Evolutionary conservation across 768 basidiomycete genomes (phyloP).

Genomic region (Boletus subcaerulescens): DNA sequence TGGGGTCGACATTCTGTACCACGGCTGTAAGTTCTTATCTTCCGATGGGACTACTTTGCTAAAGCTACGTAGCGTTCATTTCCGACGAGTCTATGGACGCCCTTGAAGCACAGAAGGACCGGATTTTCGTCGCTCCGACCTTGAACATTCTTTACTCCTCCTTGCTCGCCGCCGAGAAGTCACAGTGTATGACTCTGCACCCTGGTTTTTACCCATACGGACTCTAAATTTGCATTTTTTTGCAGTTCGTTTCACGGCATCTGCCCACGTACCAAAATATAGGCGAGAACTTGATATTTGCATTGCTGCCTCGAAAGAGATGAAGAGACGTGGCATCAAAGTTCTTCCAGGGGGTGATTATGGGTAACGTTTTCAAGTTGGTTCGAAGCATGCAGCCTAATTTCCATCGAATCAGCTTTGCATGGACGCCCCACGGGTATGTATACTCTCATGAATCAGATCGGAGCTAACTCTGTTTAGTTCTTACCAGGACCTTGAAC

Average conservation of each 20-base stretch:
- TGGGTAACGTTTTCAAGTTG: slow-evolving; percentile 20
- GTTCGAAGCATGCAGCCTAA: not conserved
- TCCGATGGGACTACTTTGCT: not conserved
- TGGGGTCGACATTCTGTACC: slow-evolving; percentile 34
- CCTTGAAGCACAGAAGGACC: slow-evolving; percentile 34
- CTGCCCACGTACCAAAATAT: slow-evolving; percentile 20
- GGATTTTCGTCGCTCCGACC: slow-evolving; percentile 34
- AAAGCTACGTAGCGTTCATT: slow-evolving; percentile 31
- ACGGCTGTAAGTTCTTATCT: slow-evolving; percentile 18
- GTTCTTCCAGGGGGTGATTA: slow-evolving; percentile 39
- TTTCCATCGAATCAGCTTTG: slow-evolving; percentile 14
- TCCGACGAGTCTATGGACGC: slow-evolving; percentile 36
- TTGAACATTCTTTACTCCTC: slow-evolving; percentile 31
- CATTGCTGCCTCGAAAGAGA: slow-evolving; percentile 34
- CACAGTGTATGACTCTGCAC: slow-evolving; percentile 16
- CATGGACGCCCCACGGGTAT: slow-evolving; percentile 34
- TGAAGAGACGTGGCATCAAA: slow-evolving; percentile 36
- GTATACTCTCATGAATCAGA: not conserved
- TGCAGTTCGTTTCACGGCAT: slow-evolving; percentile 21
- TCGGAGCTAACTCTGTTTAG: slow-evolving; percentile 12
- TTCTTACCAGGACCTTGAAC: slow-evolving; percentile 37
- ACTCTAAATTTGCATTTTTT: not conserved
- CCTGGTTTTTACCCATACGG: not conserved
- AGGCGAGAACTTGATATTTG: slow-evolving; percentile 33
- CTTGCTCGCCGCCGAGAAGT: slow-evolving; percentile 24